Evolutionary conservation across 164 flowering plant genomes (phyloP).

Genomic region (Magnolia officinalis): DNA sequence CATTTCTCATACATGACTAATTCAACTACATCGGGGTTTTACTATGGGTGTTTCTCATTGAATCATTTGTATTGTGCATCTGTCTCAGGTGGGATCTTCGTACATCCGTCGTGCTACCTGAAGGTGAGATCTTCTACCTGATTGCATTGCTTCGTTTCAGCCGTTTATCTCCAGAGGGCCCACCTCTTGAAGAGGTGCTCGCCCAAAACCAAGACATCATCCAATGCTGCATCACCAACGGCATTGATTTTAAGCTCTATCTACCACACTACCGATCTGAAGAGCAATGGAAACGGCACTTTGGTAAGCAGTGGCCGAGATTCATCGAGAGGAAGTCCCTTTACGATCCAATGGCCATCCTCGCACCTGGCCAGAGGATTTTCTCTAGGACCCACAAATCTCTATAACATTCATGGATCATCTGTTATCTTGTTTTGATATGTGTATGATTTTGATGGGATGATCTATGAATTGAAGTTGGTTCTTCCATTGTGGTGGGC

Average conservation of each 20-base stretch:
- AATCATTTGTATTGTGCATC: too few species aligned
- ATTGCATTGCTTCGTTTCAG: slow-evolving; percentile 69
- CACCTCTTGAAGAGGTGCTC: slow-evolving; percentile 42
- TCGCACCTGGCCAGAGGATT: slow-evolving; percentile 89
- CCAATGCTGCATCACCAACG: slow-evolving; percentile 37
- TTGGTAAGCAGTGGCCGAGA: slow-evolving; percentile 67
- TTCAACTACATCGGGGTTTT: too few species aligned
- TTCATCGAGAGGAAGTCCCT: slow-evolving; percentile 60
- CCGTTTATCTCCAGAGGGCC: slow-evolving; percentile 39
- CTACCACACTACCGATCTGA: slow-evolving; percentile 63
- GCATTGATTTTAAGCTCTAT: slow-evolving; percentile 67
- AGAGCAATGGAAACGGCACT: slow-evolving; percentile 77
- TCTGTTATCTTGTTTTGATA: neutral
- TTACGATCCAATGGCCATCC: slow-evolving; percentile 82
- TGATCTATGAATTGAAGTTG: too few species aligned
- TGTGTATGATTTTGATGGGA: neutral
- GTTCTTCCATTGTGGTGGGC: too few species aligned
- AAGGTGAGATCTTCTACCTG: slow-evolving; percentile 72
- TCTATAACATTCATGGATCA: neutral
- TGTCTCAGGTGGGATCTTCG: slow-evolving; percentile 73
- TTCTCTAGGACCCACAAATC: slow-evolving; percentile 35
- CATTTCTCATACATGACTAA: neutral
- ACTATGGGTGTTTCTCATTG: too few species aligned
- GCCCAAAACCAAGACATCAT: slow-evolving; percentile 61
- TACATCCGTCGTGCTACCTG: slow-evolving; percentile 68